These are phyloP conservation scores for Aspergillus funiculosus DNA, from an alignment of 495 filamentous ascomycete species.

Conservation along the genomic window DNA sequence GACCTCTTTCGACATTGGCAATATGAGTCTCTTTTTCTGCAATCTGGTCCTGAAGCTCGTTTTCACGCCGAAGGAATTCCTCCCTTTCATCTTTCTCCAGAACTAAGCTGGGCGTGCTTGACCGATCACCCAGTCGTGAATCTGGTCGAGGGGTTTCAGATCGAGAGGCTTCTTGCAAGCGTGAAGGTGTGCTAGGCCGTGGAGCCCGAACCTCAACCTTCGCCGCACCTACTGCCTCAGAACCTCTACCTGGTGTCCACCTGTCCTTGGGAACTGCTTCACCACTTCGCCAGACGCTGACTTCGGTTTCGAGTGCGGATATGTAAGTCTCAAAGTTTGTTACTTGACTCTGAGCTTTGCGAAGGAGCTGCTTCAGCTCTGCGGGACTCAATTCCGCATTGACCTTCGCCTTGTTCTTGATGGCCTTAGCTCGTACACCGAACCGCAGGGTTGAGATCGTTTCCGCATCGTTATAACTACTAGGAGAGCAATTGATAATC, in stretches of 20 bases:
- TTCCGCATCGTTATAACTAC: conserved; percentile 96
- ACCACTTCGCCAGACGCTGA: conserved; percentile 79
- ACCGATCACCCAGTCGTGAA: conserved; percentile 78
- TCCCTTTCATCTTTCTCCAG: conserved; percentile 96
- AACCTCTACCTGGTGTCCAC: conserved; percentile 58
- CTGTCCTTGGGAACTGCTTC: conserved; percentile 84
- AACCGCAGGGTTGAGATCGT: conserved; percentile 91
- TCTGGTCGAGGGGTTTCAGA: conserved; percentile 68
- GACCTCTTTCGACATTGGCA: conserved; percentile 64
- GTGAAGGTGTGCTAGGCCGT: conserved; percentile 76
- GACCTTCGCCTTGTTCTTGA: conserved; percentile 99
- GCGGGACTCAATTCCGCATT: conserved; percentile 94
- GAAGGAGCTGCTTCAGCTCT: conserved; percentile 85
- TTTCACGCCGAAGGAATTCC: conserved; percentile 91
- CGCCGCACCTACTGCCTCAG: conserved; percentile 50
- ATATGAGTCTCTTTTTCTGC: conserved; percentile 86
- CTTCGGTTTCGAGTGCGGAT: conserved; percentile 74
- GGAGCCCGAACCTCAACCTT: conserved; percentile 56
- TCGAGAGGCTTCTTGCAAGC: conserved; percentile 51
- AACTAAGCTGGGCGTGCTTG: conserved; percentile 76
- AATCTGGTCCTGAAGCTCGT: conserved; percentile 93
- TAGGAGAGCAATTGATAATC: conserved; percentile 97
- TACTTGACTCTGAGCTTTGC: conserved; percentile 85
- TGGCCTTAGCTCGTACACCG: conserved; percentile 93
- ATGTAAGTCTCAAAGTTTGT: conserved; percentile 85